These are phyloP conservation scores for Mycena belliarum DNA, from an alignment of 768 basidiomycete genomes.

Conservation along the genomic window DNA sequence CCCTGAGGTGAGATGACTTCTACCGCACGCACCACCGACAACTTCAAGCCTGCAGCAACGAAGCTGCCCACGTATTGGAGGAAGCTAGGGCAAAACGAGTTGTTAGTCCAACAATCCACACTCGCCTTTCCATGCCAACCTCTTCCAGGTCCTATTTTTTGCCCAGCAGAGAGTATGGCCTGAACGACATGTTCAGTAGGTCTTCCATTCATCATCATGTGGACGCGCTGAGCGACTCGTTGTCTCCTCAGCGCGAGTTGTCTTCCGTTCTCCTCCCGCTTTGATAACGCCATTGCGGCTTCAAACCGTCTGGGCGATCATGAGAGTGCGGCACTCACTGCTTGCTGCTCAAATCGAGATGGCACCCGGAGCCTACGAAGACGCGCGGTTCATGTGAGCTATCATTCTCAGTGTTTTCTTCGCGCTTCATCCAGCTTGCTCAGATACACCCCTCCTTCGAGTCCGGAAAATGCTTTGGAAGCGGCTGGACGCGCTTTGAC, in stretches of 20 bases:
- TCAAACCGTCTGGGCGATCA: slow-evolving; percentile 15
- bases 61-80: neutral
- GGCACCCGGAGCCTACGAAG: slow-evolving; percentile 12
- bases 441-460: slow-evolving; percentile 12
- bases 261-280: slow-evolving; percentile 9
- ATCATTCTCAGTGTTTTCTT: neutral
- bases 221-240: neutral
- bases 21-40: no score
- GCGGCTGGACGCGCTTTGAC: slow-evolving; percentile 10
- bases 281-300: slow-evolving; percentile 10
- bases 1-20: no score
- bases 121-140: neutral
- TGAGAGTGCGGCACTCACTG: slow-evolving; percentile 10
- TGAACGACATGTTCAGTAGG: slow-evolving; percentile 18
- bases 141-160: slow-evolving; percentile 12
- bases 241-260: neutral
- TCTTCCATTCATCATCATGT: neutral
- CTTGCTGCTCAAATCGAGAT: slow-evolving; percentile 14
- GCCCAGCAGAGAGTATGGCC: slow-evolving; percentile 10
- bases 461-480: slow-evolving; percentile 13
- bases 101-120: neutral
- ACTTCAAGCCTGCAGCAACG: neutral
- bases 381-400: slow-evolving; percentile 11
- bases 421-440: neutral
- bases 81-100: slow-evolving; percentile 11